Evolutionary conservation across 129 eudicot genomes (phyloP).

Genomic region (Scalesia atractyloides): DNA sequence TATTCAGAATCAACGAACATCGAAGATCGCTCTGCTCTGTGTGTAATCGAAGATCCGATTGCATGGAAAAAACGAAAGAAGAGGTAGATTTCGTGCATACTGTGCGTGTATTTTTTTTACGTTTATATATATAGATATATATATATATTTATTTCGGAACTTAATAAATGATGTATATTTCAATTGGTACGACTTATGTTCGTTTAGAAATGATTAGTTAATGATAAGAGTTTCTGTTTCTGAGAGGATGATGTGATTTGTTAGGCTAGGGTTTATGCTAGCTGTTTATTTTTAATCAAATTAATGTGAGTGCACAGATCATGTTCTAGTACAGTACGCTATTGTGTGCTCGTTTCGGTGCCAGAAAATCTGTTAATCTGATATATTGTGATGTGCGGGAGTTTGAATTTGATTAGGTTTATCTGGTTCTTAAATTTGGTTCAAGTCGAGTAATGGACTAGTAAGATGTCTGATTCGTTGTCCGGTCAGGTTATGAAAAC

Average conservation of each 20-base stretch:
- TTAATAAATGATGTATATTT: not conserved
- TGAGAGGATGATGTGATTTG: conserved; percentile 9
- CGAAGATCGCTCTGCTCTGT: conserved; percentile 23
- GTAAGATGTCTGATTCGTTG: too few species aligned
- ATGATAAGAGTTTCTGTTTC: not conserved
- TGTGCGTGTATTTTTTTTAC: not conserved
- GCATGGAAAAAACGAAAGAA: conserved; percentile 35
- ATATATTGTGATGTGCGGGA: conserved; percentile 2
- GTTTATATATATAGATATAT: too few species aligned
- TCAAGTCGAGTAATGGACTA: too few species aligned
- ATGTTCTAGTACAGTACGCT: not conserved
- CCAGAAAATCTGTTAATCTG: conserved; percentile 1
- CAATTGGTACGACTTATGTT: not conserved
- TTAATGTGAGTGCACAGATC: conserved; percentile 6
- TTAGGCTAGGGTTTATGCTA: conserved; percentile 18
- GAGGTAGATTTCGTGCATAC: conserved; percentile 24
- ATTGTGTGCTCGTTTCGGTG: not conserved
- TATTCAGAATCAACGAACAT: conserved; percentile 21
- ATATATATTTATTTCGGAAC: not conserved
- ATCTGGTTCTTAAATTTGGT: too few species aligned
- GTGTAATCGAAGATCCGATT: conserved; percentile 20
- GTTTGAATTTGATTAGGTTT: not conserved
- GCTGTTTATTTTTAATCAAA: not conserved
- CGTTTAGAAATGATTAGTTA: not conserved
- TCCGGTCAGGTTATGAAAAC: too few species aligned